Evolutionary conservation across 495 filamentous ascomycete genomes (phyloP).

Genomic region (Parmelia sp.): DNA sequence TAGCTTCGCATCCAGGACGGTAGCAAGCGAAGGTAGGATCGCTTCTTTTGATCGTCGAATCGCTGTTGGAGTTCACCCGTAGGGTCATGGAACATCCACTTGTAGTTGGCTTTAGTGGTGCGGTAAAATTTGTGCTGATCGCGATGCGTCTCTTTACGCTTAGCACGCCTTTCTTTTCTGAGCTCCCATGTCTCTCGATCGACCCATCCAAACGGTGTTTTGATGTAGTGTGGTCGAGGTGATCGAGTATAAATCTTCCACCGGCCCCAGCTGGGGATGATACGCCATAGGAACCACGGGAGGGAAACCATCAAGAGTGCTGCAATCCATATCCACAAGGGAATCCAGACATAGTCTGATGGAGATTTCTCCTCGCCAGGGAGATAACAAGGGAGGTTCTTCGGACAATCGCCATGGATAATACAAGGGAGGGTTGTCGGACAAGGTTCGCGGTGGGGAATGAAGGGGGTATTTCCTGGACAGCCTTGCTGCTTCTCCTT

Average conservation of each 20-base stretch:
- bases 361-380: too few species aligned
- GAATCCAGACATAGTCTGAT: too few species aligned
- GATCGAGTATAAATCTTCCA: background rate
- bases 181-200: background rate
- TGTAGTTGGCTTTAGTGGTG: background rate
- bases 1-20: slow-evolving; percentile 2
- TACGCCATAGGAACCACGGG: background rate
- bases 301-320: background rate
- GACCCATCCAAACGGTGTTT: background rate
- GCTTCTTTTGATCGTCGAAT: background rate
- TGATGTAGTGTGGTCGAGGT: background rate
- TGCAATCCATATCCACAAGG: too few species aligned
- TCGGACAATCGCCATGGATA: too few species aligned
- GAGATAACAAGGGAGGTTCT: too few species aligned
- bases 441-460: too few species aligned
- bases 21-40: background rate
- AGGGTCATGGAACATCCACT: background rate
- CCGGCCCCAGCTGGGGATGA: background rate
- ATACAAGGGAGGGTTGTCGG: too few species aligned
- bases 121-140: background rate
- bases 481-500: too few species aligned
- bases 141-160: background rate
- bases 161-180: background rate
- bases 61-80: background rate
- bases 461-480: too few species aligned